phyloP scores from a whole-genome alignment of 345 rosid genomes.

The Durio zibethinus region DNA sequence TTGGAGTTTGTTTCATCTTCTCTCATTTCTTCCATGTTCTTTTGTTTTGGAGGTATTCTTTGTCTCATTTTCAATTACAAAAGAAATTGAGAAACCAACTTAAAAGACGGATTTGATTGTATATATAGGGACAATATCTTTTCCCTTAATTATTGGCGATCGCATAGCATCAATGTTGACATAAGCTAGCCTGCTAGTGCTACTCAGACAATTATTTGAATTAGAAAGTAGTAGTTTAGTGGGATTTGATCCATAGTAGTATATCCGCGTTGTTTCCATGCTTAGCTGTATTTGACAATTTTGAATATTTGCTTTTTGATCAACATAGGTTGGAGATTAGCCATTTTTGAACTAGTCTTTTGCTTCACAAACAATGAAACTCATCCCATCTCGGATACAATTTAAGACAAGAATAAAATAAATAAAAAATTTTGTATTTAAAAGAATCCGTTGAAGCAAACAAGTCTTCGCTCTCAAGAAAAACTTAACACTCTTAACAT shows the following conservation, averaged over 20 bases:
- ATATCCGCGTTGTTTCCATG: conserved; percentile 7
- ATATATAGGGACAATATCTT: not conserved
- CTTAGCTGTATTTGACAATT: conserved; percentile 23
- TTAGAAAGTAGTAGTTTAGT: not conserved
- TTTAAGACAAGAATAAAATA: not conserved
- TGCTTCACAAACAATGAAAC: not conserved
- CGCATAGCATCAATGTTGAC: not conserved
- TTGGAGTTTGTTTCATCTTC: too few species aligned
- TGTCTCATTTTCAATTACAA: not conserved
- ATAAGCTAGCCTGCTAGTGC: not conserved
- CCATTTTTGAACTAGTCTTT: conserved; percentile 12
- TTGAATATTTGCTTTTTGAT: not conserved
- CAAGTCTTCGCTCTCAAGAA: not conserved
- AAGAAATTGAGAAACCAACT: not conserved
- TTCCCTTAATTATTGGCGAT: not conserved
- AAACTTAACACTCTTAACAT: conserved; percentile 1
- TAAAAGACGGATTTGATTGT: not conserved
- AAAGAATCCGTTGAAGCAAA: conserved; percentile 17
- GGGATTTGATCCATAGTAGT: not conserved
- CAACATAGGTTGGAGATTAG: not conserved
- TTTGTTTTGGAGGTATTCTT: not conserved
- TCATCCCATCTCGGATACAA: not conserved
- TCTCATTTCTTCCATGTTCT: not conserved
- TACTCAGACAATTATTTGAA: not conserved
- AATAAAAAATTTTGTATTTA: conserved; percentile 7